Conservation (phyloP, 352 stramenopile genomes). For the Pythium plurisporium region DNA sequence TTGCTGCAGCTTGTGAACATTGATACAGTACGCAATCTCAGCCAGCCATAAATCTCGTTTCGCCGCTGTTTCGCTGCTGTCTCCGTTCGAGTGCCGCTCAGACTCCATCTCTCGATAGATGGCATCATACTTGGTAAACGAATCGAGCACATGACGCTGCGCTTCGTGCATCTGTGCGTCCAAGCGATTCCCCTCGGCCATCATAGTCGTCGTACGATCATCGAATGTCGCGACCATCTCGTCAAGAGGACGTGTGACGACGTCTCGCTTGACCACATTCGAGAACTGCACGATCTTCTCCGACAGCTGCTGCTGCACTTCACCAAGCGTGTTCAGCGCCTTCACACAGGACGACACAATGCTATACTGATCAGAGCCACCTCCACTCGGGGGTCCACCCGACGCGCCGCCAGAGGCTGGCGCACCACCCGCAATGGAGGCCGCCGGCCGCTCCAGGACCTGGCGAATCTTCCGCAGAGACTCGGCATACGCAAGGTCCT, state of each 20-base stretch:
- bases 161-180: slow-evolving; percentile 51
- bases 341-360: slow-evolving; percentile 55
- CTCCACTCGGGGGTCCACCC: background rate
- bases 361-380: slow-evolving; percentile 18
- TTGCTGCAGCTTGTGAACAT: slow-evolving; percentile 61
- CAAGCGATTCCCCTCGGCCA: slow-evolving; percentile 47
- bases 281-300: slow-evolving; percentile 79
- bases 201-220: slow-evolving; percentile 46
- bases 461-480: slow-evolving; percentile 56
- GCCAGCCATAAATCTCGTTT: slow-evolving; percentile 65
- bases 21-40: slow-evolving; percentile 69
- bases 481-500: slow-evolving; percentile 74
- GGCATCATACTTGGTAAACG: slow-evolving; percentile 55
- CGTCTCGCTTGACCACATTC: slow-evolving; percentile 64
- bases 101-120: slow-evolving; percentile 60
- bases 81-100: slow-evolving; percentile 15
- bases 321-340: slow-evolving; percentile 51
- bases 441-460: slow-evolving; percentile 38
- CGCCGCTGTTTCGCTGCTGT: background rate
- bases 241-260: slow-evolving; percentile 57
- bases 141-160: slow-evolving; percentile 49
- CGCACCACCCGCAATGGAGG: background rate
- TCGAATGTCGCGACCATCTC: slow-evolving; percentile 70
- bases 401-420: background rate
- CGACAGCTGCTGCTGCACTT: slow-evolving; percentile 72